Evolutionary conservation across 1,284 basidiomycete species (phyloP).

Genomic region (Hymenochaete sp.): DNA sequence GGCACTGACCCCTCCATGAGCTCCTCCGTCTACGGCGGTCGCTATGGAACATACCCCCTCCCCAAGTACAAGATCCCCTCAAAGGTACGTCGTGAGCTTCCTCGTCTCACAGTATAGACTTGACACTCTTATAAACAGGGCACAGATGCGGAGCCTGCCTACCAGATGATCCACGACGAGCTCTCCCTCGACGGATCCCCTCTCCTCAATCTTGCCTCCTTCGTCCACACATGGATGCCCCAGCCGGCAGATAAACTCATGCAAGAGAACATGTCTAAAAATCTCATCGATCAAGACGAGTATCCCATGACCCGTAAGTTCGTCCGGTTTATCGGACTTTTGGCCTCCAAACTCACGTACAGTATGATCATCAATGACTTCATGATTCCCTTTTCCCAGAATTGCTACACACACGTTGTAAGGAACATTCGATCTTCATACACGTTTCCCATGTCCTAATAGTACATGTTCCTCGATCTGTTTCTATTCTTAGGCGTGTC

Average conservation of each 20-base stretch:
- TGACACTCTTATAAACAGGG: constrained; percentile 32
- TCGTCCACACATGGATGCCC: constrained; percentile 57
- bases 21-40: constrained; percentile 48
- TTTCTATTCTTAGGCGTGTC: constrained; percentile 41
- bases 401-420: constrained; percentile 71
- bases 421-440: constrained; percentile 16
- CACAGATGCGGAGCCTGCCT: constrained; percentile 47
- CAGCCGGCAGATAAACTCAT: constrained; percentile 62
- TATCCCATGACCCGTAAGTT: constrained; percentile 73
- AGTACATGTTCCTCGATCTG: constrained; percentile 1
- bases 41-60: constrained; percentile 54
- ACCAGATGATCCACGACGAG: constrained; percentile 82
- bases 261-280: constrained; percentile 81
- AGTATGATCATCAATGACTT: too few species aligned
- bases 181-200: constrained; percentile 74
- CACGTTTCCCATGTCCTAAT: background rate
- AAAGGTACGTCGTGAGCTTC: constrained; percentile 30
- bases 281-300: constrained; percentile 86
- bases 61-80: constrained; percentile 62
- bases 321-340: constrained; percentile 12
- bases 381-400: constrained; percentile 34
- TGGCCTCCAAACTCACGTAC: constrained; percentile 1
- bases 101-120: background rate
- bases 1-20: constrained; percentile 28
- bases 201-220: constrained; percentile 76